phyloP scores from a whole-genome alignment of 139 green algal species.

The Chlamydomonas sphaeroides region DNA sequence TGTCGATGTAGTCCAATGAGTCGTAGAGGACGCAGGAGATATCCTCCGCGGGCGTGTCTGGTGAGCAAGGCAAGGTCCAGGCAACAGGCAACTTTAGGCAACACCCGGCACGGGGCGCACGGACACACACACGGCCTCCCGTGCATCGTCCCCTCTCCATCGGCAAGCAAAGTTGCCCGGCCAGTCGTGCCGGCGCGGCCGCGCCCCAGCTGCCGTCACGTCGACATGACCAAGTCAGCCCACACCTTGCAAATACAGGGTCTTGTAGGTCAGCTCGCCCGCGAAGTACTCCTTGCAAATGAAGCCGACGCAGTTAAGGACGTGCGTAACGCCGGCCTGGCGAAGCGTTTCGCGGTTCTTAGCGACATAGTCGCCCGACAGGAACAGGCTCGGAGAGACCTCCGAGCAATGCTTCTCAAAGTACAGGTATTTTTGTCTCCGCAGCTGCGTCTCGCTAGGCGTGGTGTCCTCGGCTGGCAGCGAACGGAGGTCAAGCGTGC shows the following conservation, averaged over 20 bases:
- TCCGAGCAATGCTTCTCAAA: constrained; percentile 82
- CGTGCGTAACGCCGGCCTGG: constrained; percentile 87
- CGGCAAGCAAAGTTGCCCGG: no score
- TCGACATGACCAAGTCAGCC: no score
- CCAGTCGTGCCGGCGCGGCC: no score
- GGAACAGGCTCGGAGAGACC: constrained; percentile 82
- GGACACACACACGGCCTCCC: no score
- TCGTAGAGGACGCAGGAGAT: constrained; percentile 94
- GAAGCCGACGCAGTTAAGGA: constrained; percentile 97
- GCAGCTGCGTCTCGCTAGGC: constrained; percentile 70
- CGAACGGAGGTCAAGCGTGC: constrained; percentile 59
- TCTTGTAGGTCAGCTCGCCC: constrained; percentile 86
- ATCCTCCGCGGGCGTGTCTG: constrained; percentile 91
- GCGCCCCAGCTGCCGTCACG: no score
- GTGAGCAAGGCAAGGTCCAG: not conserved
- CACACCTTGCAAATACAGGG: constrained; percentile 90
- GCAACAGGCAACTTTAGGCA: no score
- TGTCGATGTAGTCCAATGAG: constrained; percentile 95
- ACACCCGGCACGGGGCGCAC: no score
- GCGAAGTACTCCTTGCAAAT: constrained; percentile 90
- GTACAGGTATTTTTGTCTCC: constrained; percentile 75
- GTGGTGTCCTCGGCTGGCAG: constrained; percentile 63
- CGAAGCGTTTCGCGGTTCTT: constrained; percentile 74
- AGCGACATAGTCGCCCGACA: constrained; percentile 90
- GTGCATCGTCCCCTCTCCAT: no score